Conservation (phyloP, 345 rosid genomes). For the Eucalyptus pauciflora region DNA sequence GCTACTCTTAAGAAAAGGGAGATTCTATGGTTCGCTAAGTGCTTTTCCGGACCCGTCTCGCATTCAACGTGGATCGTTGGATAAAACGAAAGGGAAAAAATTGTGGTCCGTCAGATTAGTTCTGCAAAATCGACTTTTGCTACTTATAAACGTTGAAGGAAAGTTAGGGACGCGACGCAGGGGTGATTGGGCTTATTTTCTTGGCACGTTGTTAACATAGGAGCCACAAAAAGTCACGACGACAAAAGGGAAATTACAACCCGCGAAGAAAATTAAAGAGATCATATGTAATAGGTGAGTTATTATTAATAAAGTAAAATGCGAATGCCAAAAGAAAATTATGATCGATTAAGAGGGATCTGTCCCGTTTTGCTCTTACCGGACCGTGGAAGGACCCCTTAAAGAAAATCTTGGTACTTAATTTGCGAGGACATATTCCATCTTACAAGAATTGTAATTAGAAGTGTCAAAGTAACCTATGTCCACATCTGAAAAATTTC, state of each 20-base stretch:
- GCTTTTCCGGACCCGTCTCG: not conserved
- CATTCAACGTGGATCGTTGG: not conserved
- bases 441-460: not conserved
- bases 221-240: not conserved
- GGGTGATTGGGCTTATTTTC: not conserved
- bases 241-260: not conserved
- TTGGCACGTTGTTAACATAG: not conserved
- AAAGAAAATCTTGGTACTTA: not conserved
- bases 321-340: not conserved
- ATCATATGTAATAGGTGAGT: not conserved
- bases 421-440: not conserved
- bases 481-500: not conserved
- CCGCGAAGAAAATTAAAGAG: not conserved
- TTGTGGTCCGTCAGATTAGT: not conserved
- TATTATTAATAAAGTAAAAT: not conserved
- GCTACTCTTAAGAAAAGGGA: not conserved
- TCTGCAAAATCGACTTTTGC: not conserved
- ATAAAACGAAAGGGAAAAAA: too few species aligned
- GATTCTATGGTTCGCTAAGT: not conserved
- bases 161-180: not conserved
- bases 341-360: not conserved
- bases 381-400: not conserved
- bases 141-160: not conserved
- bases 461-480: not conserved
- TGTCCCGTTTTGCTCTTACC: not conserved